A percentile compares a stretch with the other conserved stretches of the same genome.
Evolutionary conservation across 2,329 filamentous ascomycete species (phyloP).

Genomic region (Claviceps quebecensis): DNA sequence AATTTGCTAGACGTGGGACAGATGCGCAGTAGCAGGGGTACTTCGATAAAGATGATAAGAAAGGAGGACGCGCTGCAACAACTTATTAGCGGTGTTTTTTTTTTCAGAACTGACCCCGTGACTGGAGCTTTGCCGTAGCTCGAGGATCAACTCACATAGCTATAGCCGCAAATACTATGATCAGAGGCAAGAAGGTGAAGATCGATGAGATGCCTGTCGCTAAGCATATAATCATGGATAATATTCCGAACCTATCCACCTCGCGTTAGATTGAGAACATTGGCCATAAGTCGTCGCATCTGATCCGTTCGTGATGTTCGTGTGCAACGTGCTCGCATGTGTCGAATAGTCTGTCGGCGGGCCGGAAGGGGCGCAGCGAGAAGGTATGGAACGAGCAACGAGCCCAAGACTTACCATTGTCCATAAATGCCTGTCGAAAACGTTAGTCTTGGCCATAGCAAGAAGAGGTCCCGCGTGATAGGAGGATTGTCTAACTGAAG

Average conservation of each 20-base stretch:
- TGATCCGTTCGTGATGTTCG: not conserved
- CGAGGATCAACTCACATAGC: constrained; percentile 32
- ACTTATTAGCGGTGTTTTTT: not conserved
- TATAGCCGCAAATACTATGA: constrained; percentile 39
- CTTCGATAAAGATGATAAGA: constrained; percentile 72
- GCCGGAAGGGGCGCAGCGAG: not conserved
- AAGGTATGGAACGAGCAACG: not conserved
- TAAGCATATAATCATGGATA: constrained; percentile 58
- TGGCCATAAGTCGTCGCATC: not conserved
- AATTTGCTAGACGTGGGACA: constrained; percentile 88
- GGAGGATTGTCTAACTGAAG: constrained; percentile 44
- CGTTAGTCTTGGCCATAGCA: constrained; percentile 1
- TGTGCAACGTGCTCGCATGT: not conserved
- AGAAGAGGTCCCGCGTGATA: no score
- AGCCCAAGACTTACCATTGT: constrained; percentile 48
- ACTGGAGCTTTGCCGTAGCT: not conserved
- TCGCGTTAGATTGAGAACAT: constrained; percentile 2
- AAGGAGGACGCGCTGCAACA: constrained; percentile 50
- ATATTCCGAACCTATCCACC: constrained; percentile 45
- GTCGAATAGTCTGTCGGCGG: not conserved
- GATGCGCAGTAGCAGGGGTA: constrained; percentile 90
- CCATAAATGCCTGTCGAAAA: constrained; percentile 51
- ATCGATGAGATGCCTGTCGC: constrained; percentile 56
- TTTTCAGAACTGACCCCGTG: not conserved
- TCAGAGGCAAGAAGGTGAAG: constrained; percentile 36